Evolutionary conservation across 148 eudicot species (phyloP), one percentile per base, ranked within the genome.

Genomic region (Arctostaphylos glauca): DNA sequence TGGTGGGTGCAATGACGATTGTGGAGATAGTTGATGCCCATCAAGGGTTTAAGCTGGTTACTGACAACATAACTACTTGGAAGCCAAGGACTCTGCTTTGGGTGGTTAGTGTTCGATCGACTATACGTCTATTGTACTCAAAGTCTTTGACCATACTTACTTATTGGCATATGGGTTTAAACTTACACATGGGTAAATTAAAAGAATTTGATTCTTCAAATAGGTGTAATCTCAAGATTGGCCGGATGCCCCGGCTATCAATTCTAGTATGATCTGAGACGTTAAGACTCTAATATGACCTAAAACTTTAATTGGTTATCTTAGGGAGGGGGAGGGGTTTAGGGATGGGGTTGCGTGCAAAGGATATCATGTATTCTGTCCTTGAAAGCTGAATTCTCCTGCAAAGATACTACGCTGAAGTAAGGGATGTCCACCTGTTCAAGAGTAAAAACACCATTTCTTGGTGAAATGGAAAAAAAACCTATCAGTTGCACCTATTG

Each of bases 1-100:
- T 94, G 92, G 91, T 97, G 79, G 99, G 99, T 80, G 99, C 98
- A 82, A 96, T 96, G 99, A 96, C 99, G 60, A 97, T 97, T 78
- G 99, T 97, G 25, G 99, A 94, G 80, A 94, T 97, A 81, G 91
- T 97, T 77, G 99, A 97, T 89, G 97, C 99, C 88, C 99, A 97
- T 90, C 98, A 97, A 89, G 98, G 98, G n/a, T 95, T 95, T 83
- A 92, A 95, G 91, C 88, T 95, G 77, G 76, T 94, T 67, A 97
- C 99, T 23, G 98, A 97, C 86, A 97, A 90, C 72, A 97, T 97
- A 38, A 94, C 98, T 38, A 97, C 99, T 71, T 96, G 99, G 80
- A 94, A 93, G 84, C 99, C 98, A 66, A 91, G 90, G 70, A 86
- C 94, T 83, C 94, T 97, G 66, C 93, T 97, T 54, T 94, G 99